Conservation (phyloP, 495 filamentous ascomycete species). For the Penicillium ochrochloron region DNA sequence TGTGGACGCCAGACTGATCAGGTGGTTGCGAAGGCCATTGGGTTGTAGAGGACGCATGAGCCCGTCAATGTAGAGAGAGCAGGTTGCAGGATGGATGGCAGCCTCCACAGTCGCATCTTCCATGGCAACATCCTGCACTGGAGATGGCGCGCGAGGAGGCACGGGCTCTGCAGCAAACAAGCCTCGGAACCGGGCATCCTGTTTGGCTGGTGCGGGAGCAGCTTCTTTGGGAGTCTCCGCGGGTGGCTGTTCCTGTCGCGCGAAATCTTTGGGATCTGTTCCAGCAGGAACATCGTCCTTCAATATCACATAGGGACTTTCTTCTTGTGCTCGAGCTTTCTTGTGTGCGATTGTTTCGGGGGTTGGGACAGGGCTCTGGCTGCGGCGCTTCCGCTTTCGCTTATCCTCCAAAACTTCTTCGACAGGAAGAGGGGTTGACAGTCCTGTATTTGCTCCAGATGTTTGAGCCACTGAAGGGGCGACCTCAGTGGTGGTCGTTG, state of each 20-base stretch:
- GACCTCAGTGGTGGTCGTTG: constrained; percentile 24
- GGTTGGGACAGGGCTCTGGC: constrained; percentile 66
- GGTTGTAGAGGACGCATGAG: constrained; percentile 86
- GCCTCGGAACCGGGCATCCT: constrained; percentile 58
- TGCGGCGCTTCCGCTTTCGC: constrained; percentile 76
- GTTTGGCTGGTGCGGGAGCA: constrained; percentile 28
- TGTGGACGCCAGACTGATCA: constrained; percentile 68
- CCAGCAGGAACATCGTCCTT: constrained; percentile 34
- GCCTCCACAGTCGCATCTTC: constrained; percentile 61
- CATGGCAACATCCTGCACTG: constrained; percentile 34
- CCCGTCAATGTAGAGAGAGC: constrained; percentile 87
- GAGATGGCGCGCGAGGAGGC: constrained; percentile 27
- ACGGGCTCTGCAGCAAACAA: constrained; percentile 49
- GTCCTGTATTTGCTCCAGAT: constrained; percentile 35
- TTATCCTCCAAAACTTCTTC: constrained; percentile 58
- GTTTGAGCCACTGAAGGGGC: constrained; percentile 19
- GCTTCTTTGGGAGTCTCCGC: constrained; percentile 24
- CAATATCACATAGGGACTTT: constrained; percentile 32
- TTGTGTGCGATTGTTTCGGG: constrained; percentile 49
- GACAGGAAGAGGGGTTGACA: constrained; percentile 41
- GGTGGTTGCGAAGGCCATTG: constrained; percentile 63
- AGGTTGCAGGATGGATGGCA: constrained; percentile 80
- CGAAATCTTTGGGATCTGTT: constrained; percentile 14
- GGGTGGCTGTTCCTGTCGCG: constrained; percentile 14
- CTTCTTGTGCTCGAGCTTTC: constrained; percentile 45